Conservation (phyloP, 1,284 basidiomycete species). For the Anthracocystis walkeri region DNA sequence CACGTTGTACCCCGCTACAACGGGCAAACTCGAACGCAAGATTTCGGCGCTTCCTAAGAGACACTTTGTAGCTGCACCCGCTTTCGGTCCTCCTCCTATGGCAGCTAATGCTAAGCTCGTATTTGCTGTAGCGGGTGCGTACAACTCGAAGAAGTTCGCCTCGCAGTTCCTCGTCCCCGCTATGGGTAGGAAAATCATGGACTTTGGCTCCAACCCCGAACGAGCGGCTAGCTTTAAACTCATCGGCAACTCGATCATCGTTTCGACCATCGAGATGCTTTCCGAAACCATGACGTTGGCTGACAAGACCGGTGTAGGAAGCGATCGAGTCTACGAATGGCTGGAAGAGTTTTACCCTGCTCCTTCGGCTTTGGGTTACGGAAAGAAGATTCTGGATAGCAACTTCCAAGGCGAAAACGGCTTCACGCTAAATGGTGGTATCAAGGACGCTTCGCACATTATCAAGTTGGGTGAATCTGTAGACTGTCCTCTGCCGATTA, state of each 20-base stretch:
- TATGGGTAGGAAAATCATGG: conserved; percentile 78
- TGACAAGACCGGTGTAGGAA: conserved; percentile 84
- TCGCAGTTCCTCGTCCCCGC: conserved; percentile 80
- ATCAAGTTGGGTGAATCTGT: conserved; percentile 73
- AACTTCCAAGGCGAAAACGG: conserved; percentile 81
- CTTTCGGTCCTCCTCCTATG: conserved; percentile 75
- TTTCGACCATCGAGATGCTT: conserved; percentile 77
- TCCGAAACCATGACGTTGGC: conserved; percentile 84
- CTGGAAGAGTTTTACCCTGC: conserved; percentile 60
- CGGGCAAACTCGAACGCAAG: conserved; percentile 77
- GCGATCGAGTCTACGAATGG: conserved; percentile 72
- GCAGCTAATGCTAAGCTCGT: conserved; percentile 80
- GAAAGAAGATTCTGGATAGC: conserved; percentile 75
- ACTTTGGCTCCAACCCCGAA: conserved; percentile 78
- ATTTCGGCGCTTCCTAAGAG: conserved; percentile 76
- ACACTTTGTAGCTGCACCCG: conserved; percentile 81
- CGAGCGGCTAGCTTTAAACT: conserved; percentile 81
- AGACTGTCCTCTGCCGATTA: conserved; percentile 82
- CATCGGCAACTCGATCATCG: conserved; percentile 71
- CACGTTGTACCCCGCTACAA: conserved; percentile 55
- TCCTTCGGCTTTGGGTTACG: conserved; percentile 58
- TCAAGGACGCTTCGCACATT: conserved; percentile 77
- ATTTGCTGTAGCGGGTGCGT: conserved; percentile 84
- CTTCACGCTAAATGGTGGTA: conserved; percentile 89
- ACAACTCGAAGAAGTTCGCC: conserved; percentile 83